A percentile compares a stretch with the other conserved stretches of the same genome.
These are phyloP conservation scores for Eucalyptus polybractea DNA, from an alignment of 345 rosid genomes.

Conservation along the genomic window DNA sequence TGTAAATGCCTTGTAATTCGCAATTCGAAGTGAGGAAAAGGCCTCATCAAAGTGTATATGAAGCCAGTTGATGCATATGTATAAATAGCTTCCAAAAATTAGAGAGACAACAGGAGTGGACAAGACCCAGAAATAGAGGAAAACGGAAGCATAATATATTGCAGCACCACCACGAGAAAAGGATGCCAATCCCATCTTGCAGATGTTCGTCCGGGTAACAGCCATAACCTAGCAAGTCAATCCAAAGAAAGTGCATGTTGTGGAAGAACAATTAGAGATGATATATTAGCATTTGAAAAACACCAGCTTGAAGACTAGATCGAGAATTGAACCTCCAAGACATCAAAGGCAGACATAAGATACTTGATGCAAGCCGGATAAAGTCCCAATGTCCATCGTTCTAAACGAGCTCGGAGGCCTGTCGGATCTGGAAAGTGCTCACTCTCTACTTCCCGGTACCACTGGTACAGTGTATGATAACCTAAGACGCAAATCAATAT, in stretches of 20 bases:
- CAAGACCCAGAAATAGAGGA: constrained; percentile 98
- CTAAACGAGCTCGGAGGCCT: constrained; percentile 88
- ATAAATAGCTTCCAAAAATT: constrained; percentile 91
- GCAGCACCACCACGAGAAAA: constrained; percentile 75
- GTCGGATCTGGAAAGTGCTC: constrained; percentile 99
- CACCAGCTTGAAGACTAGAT: neutral
- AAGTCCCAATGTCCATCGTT: constrained; percentile 96
- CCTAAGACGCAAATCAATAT: constrained; percentile 26
- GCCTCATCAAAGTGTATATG: constrained; percentile 98
- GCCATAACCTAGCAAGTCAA: constrained; percentile 73
- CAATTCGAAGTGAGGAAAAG: constrained; percentile 94
- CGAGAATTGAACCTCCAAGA: constrained; percentile 65
- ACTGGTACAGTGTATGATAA: constrained; percentile 84
- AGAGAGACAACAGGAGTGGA: constrained; percentile 92
- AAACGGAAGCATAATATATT: constrained; percentile 89
- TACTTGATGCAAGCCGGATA: constrained; percentile 98
- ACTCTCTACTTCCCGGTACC: constrained; percentile 86
- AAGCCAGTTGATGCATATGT: constrained; percentile 95
- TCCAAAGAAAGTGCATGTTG: neutral
- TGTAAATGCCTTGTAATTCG: constrained; percentile 91
- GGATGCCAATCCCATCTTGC: constrained; percentile 68
- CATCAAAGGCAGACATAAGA: constrained; percentile 96
- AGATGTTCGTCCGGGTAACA: constrained; percentile 78
- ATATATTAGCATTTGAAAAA: neutral
- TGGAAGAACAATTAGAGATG: neutral